phyloP scores from a whole-genome alignment of 2,329 filamentous ascomycete species.

The Fusarium sp. region DNA sequence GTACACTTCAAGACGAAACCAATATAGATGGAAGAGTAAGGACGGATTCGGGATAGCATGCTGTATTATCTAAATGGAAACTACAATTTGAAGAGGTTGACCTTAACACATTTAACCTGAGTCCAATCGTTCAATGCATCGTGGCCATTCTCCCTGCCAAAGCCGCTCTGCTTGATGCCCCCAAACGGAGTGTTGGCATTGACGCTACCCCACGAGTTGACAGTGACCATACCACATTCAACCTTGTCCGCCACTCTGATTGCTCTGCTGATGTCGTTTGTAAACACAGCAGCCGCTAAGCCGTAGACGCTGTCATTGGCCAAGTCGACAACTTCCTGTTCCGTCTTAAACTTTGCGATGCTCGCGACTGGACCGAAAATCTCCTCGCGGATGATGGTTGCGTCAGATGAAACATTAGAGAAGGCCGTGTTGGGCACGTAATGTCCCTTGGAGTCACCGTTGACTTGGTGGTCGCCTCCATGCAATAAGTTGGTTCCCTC shows the following conservation, averaged over 20 bases:
- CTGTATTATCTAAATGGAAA: background rate
- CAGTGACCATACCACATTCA: conserved; percentile 77
- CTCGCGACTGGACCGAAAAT: conserved; percentile 33
- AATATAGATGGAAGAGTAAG: no score
- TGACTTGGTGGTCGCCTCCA: conserved; percentile 24
- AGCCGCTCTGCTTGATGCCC: conserved; percentile 54
- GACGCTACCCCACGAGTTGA: conserved; percentile 60
- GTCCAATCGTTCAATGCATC: conserved; percentile 53
- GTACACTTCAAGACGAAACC: no score
- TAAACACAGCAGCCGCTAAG: conserved; percentile 61
- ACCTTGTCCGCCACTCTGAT: conserved; percentile 53
- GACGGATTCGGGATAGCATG: background rate
- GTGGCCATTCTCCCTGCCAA: conserved; percentile 52
- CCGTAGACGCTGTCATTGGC: conserved; percentile 32
- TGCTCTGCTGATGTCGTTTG: conserved; percentile 59
- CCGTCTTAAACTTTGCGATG: conserved; percentile 34
- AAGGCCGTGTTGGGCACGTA: conserved; percentile 53
- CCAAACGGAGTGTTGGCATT: conserved; percentile 53
- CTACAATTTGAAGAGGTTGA: conserved; percentile 39
- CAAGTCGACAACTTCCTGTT: conserved; percentile 18
- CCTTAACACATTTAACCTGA: conserved; percentile 50
- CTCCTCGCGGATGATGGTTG: conserved; percentile 33
- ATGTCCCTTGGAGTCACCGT: conserved; percentile 39
- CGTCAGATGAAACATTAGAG: conserved; percentile 37
- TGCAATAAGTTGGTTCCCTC: conserved; percentile 36